A percentile compares a stretch with the other conserved stretches of the same genome.
Conservation (phyloP, 164 flowering plant genomes). For the Aristolochia contorta region DNA sequence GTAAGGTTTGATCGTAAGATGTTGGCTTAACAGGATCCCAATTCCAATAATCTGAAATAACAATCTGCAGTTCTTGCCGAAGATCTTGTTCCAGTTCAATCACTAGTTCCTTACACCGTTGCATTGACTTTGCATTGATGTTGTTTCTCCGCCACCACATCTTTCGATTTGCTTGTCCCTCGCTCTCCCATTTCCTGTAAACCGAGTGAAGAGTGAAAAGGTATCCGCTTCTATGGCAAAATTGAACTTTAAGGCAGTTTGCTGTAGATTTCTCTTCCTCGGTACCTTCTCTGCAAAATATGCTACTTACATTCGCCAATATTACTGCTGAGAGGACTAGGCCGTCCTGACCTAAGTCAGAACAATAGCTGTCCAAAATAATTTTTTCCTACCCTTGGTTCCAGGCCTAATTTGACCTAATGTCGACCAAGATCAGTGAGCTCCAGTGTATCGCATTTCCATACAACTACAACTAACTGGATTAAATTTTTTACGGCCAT, state of each 20-base stretch:
- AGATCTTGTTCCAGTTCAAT: slow-evolving; percentile 67
- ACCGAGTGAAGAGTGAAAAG: slow-evolving; percentile 90
- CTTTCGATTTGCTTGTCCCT: slow-evolving; percentile 35
- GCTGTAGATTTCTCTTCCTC: slow-evolving; percentile 65
- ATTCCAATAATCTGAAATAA: slow-evolving; percentile 61
- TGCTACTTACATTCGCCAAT: slow-evolving; percentile 92
- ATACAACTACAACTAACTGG: slow-evolving; percentile 62
- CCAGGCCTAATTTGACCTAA: slow-evolving; percentile 76
- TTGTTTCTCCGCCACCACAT: slow-evolving; percentile 95
- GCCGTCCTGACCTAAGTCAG: slow-evolving; percentile 66
- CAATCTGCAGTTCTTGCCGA: slow-evolving; percentile 41
- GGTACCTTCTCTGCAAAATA: slow-evolving; percentile 89
- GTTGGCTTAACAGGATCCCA: slow-evolving; percentile 53
- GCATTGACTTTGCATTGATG: slow-evolving; percentile 87
- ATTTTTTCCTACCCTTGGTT: slow-evolving; percentile 88
- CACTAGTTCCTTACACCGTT: slow-evolving; percentile 78
- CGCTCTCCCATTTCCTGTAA: slow-evolving; percentile 70
- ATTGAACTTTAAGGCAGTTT: slow-evolving; percentile 76
- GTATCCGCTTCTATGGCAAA: slow-evolving; percentile 81
- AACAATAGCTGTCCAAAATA: slow-evolving; percentile 47
- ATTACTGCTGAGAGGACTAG: slow-evolving; percentile 84
- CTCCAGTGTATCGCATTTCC: slow-evolving; percentile 27
- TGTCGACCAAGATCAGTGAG: slow-evolving; percentile 52
- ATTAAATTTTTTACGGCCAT: slow-evolving; percentile 76
- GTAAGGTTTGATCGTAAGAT: slow-evolving; percentile 40